These are phyloP conservation scores for Catunica adiposa DNA, from an alignment of 2,329 filamentous ascomycete species.

Conservation along the genomic window DNA sequence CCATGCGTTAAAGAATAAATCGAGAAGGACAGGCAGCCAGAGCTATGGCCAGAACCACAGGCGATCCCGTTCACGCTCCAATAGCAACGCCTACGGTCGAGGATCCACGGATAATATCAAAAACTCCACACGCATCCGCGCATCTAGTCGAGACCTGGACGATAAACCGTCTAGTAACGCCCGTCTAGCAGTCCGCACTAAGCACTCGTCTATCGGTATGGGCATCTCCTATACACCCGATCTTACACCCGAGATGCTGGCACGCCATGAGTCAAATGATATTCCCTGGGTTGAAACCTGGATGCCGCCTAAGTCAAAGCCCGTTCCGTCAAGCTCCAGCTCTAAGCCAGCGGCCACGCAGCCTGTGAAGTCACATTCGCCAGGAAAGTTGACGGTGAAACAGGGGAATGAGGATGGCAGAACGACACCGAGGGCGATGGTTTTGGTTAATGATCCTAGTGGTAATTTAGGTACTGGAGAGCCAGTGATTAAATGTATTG, in stretches of 20 bases:
- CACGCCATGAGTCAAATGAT: background rate
- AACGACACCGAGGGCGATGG: constrained; percentile 6
- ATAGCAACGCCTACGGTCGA: background rate
- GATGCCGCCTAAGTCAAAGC: constrained; percentile 10
- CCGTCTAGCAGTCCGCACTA: background rate
- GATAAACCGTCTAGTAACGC: background rate
- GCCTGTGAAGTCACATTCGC: background rate
- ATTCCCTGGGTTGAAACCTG: constrained; percentile 11
- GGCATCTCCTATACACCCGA: background rate
- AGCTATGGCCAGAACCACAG: background rate
- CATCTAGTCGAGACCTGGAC: too few species aligned
- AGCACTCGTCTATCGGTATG: background rate
- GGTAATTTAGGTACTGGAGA: too few species aligned
- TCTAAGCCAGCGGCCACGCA: background rate
- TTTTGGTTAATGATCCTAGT: constrained; percentile 3
- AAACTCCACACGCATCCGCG: too few species aligned
- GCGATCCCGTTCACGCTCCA: constrained; percentile 7
- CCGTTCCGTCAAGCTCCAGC: background rate
- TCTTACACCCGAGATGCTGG: constrained; percentile 2
- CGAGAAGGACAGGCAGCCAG: background rate
- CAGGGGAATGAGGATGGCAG: background rate
- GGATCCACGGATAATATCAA: too few species aligned
- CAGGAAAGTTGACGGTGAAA: background rate
- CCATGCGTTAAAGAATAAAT: background rate
- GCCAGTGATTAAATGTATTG: too few species aligned